Conservation (phyloP, 306 rosid species). For the Castanea crenata region DNA sequence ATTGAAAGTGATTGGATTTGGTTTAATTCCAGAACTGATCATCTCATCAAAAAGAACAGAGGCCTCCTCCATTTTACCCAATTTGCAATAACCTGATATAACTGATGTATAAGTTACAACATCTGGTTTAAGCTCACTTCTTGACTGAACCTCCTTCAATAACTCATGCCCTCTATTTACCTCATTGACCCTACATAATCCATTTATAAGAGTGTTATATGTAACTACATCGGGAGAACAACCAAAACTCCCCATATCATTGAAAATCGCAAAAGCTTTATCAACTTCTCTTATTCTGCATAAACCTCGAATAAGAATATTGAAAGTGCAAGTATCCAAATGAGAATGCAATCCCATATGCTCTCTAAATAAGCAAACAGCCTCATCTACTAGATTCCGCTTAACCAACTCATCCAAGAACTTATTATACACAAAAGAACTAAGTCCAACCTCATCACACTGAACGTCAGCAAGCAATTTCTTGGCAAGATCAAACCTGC, state of each 20-base stretch:
- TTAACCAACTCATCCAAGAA: slow-evolving; percentile 57
- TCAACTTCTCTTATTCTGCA: slow-evolving; percentile 49
- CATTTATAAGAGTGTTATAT: slow-evolving; percentile 69
- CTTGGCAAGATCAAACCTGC: slow-evolving; percentile 50
- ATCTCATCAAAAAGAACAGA: slow-evolving; percentile 57
- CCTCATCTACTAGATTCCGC: slow-evolving; percentile 49
- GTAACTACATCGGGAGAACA: slow-evolving; percentile 71
- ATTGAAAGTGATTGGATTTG: slow-evolving; percentile 61
- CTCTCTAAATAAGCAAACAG: slow-evolving; percentile 62
- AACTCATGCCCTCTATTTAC: slow-evolving; percentile 53
- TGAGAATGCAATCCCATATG: slow-evolving; percentile 32
- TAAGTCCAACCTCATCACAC: slow-evolving; percentile 35
- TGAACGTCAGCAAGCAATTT: slow-evolving; percentile 49
- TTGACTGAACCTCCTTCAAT: slow-evolving; percentile 45
- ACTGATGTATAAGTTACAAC: slow-evolving; percentile 68
- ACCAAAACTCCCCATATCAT: slow-evolving; percentile 58
- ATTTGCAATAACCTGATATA: slow-evolving; percentile 73
- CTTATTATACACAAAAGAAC: slow-evolving; percentile 54
- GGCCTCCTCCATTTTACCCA: slow-evolving; percentile 62
- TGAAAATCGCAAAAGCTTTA: slow-evolving; percentile 56
- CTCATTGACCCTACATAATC: slow-evolving; percentile 60
- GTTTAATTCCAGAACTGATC: slow-evolving; percentile 45
- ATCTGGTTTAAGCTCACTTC: slow-evolving; percentile 37
- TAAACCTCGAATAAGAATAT: slow-evolving; percentile 69
- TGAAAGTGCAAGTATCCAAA: slow-evolving; percentile 63